These are phyloP conservation scores for Aspergillus tamarii DNA, from an alignment of 2,329 filamentous ascomycete species.

Conservation along the genomic window DNA sequence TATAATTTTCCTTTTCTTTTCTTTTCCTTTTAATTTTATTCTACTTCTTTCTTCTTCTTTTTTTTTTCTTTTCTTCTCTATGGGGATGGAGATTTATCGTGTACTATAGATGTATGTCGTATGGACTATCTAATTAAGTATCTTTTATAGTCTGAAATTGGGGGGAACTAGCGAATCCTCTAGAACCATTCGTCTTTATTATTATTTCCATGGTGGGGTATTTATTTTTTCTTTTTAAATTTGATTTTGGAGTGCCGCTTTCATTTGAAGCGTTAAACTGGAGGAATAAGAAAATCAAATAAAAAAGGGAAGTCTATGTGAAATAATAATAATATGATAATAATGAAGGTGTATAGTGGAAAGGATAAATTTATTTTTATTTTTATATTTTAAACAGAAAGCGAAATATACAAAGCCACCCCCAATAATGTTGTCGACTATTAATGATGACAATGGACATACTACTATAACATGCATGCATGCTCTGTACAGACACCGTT, in stretches of 20 bases:
- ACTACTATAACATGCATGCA: not conserved
- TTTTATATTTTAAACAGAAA: not conserved
- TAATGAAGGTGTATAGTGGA: too few species aligned
- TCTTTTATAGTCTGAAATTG: not conserved
- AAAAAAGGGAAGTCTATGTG: not conserved
- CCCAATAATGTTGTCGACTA: not conserved
- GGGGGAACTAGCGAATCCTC: constrained; percentile 1
- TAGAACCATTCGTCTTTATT: not conserved
- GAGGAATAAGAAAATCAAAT: not conserved
- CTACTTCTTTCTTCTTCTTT: too few species aligned
- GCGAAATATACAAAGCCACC: not conserved
- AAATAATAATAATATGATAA: not conserved
- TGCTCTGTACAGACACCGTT: not conserved
- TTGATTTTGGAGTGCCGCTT: not conserved
- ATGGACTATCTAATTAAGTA: not conserved
- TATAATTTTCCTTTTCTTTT: constrained; percentile 1
- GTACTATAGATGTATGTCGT: not conserved
- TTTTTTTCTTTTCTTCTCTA: not conserved
- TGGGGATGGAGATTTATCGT: not conserved
- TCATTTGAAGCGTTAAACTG: not conserved
- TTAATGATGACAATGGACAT: not conserved
- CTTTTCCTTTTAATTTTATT: too few species aligned
- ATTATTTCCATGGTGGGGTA: not conserved
- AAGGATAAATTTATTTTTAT: not conserved
- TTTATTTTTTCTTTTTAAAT: not conserved